These are phyloP conservation scores for Ogataea ganodermae DNA, from an alignment of 805 yeast species.

Conservation along the genomic window DNA sequence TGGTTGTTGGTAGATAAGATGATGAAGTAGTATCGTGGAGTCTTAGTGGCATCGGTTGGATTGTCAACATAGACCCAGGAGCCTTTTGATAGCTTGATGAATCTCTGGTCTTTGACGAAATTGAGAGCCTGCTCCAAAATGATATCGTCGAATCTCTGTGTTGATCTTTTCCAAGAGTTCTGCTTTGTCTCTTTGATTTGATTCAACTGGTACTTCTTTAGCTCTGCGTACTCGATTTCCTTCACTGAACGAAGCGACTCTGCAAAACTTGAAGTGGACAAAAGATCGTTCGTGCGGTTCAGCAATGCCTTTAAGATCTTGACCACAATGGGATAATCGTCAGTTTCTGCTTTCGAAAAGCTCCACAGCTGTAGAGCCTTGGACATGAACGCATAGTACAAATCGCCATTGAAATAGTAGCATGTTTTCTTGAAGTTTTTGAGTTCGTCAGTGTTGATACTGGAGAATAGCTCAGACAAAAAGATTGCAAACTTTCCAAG, in stretches of 20 bases:
- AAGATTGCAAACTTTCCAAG: slow-evolving; percentile 41
- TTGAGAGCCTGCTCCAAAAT: slow-evolving; percentile 60
- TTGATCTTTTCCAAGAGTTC: slow-evolving; percentile 46
- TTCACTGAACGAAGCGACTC: slow-evolving; percentile 47
- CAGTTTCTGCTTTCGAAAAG: slow-evolving; percentile 53
- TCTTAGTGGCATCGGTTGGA: slow-evolving; percentile 38
- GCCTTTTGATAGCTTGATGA: slow-evolving; percentile 70
- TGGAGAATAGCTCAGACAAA: slow-evolving; percentile 32
- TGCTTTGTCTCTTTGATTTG: slow-evolving; percentile 40
- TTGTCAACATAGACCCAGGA: slow-evolving; percentile 75
- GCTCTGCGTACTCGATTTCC: slow-evolving; percentile 44
- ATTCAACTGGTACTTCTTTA: slow-evolving; percentile 57
- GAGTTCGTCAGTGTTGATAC: slow-evolving; percentile 26
- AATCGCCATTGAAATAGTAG: slow-evolving; percentile 49
- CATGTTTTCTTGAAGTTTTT: slow-evolving; percentile 43
- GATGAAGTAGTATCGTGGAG: slow-evolving; percentile 48
- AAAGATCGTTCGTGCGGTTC: slow-evolving; percentile 26
- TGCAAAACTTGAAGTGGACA: slow-evolving; percentile 37
- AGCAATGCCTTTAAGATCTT: slow-evolving; percentile 44
- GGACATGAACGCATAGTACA: slow-evolving; percentile 58
- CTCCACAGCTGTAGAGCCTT: slow-evolving; percentile 66
- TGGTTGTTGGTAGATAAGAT: slow-evolving; percentile 68
- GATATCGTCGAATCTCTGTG: slow-evolving; percentile 49
- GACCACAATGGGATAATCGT: slow-evolving; percentile 54
- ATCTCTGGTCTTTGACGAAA: slow-evolving; percentile 75